Conservation (phyloP, 169 alveolate species). For the Eimeria sp. region DNA sequence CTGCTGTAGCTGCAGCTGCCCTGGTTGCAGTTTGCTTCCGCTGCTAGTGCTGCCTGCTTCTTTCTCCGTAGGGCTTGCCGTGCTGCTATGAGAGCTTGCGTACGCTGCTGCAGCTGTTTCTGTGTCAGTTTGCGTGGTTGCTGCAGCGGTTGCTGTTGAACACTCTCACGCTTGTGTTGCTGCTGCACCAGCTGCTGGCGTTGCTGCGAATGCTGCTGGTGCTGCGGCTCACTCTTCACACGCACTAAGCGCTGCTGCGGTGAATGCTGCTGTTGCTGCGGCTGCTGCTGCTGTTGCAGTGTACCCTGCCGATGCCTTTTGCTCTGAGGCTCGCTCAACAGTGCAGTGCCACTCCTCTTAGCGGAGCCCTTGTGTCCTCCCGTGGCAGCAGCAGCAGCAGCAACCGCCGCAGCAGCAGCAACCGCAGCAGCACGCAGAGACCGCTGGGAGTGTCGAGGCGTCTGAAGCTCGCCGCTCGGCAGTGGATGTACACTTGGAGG, state of each 20-base stretch:
- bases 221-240: conserved; percentile 27
- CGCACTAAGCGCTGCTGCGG: conserved; percentile 23
- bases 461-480: conserved; percentile 15
- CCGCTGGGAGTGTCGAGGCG: conserved; percentile 23
- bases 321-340: not conserved
- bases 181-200: conserved; percentile 4
- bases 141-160: conserved; percentile 19
- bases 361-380: conserved; percentile 2
- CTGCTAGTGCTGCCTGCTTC: conserved; percentile 5
- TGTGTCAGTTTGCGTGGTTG: conserved; percentile 32
- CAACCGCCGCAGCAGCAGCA: conserved; percentile 39
- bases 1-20: conserved; percentile 1
- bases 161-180: conserved; percentile 12
- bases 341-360: not conserved
- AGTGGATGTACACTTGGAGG: not conserved
- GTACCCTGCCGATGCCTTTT: conserved; percentile 11
- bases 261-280: not conserved
- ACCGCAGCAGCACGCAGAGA: conserved; percentile 33
- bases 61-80: conserved; percentile 5
- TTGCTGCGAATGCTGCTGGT: conserved; percentile 25
- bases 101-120: conserved; percentile 30
- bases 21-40: not conserved
- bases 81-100: conserved; percentile 41
- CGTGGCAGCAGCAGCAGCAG: conserved; percentile 61
- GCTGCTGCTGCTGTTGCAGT: conserved; percentile 11